Evolutionary conservation across 805 yeast genomes (phyloP), one percentile per base, ranked within the genome.

Genomic region (Metschnikowia orientalis): DNA sequence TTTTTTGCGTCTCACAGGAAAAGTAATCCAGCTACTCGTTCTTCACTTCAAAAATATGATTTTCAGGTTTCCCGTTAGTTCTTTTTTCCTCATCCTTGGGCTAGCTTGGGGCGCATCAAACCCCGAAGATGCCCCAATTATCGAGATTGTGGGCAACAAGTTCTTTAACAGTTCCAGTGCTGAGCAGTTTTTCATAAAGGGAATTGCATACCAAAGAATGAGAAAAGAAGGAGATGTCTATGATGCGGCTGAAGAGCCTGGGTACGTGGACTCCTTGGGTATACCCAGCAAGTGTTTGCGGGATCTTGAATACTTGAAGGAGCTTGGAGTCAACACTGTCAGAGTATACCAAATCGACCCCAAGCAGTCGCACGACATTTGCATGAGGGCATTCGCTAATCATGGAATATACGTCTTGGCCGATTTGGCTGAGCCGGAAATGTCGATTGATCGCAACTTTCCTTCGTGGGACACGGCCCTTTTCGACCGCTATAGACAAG

Each of bases 301-400:
- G 50, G 97, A 90, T 51, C 66, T 89, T 40, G 87, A 88, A n/a
- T 79, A 79, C 51, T 68, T 88, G 40, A 59, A 63, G 32, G 69
- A 79, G 38, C 69, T 88, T 32, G 74, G 77, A 23, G 73, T 90
- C 34, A 90, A 89, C 57, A 76, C 82, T 8, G 67, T 90, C 28
- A 74, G 97, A 48, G 95, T 90, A 2, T 90, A 89, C 53, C 86
- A 94, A 28, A 71, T 90, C 34, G 81, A 88, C 60, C 79, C 90
- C n/a, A 57, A 69, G 1, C 63, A 66, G 38, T 68, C 42, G 38
- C 50, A 43, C 31, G 47, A 43, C 57, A 56, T 23, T 48, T 67
- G 48, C 41, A 54, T 32, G 60, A 50, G 26, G 47, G 59, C 49
- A 26, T 37, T 57, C 34, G 42, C 59, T 20, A 46, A 52, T 16